Conservation (phyloP, 2,329 filamentous ascomycete species). For the Trichophyton schoenleinii region DNA sequence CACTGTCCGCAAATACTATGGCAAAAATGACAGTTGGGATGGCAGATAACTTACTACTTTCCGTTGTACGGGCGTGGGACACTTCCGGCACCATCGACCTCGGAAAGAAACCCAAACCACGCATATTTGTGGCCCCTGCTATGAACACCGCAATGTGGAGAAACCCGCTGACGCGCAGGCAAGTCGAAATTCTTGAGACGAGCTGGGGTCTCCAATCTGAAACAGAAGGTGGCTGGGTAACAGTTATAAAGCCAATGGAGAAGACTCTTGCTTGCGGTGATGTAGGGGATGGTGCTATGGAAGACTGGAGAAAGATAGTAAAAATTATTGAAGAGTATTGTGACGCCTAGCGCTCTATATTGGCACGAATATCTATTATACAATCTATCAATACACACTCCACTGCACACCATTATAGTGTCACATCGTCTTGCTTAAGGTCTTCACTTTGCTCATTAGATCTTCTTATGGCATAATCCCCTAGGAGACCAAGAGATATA, state of each 20-base stretch:
- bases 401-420: background rate
- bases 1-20: conserved; percentile 70
- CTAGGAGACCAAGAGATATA: conserved; percentile 43
- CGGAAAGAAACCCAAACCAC: conserved; percentile 37
- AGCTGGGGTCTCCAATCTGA: conserved; percentile 47
- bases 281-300: conserved; percentile 66
- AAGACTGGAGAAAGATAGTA: conserved; percentile 61
- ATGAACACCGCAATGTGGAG: conserved; percentile 86
- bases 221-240: conserved; percentile 27
- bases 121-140: conserved; percentile 58
- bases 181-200: conserved; percentile 53
- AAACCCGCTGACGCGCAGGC: conserved; percentile 62
- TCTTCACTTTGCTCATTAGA: background rate
- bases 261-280: conserved; percentile 62
- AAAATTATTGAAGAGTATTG: conserved; percentile 42
- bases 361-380: background rate
- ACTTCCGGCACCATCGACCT: conserved; percentile 34
- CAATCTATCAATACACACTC: background rate
- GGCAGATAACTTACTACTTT: conserved; percentile 60
- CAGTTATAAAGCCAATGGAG: conserved; percentile 20
- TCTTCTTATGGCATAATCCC: conserved; percentile 38
- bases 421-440: background rate
- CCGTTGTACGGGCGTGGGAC: conserved; percentile 80
- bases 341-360: background rate
- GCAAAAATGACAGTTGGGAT: conserved; percentile 73